Evolutionary conservation across 257 asterid genomes (phyloP).

Genomic region (Pogostemon cablin): DNA sequence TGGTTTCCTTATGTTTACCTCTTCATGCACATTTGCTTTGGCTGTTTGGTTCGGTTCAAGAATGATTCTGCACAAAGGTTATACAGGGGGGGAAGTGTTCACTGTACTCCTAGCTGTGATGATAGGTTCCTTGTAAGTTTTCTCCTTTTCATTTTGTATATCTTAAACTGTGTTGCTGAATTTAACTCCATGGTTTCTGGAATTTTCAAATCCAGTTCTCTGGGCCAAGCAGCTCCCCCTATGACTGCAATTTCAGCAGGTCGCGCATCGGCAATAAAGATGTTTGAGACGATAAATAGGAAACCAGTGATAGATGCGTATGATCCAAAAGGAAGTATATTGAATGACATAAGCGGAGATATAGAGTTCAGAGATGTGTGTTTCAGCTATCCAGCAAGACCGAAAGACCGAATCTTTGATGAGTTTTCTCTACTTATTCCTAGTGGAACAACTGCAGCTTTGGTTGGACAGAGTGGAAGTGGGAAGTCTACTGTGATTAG

Average conservation of each 20-base stretch:
- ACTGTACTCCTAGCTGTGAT: constrained; percentile 38
- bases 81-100: constrained; percentile 50
- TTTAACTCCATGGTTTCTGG: neutral
- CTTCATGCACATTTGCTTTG: constrained; percentile 37
- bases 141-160: neutral
- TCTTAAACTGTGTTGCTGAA: neutral
- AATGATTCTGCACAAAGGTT: constrained; percentile 45
- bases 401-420: constrained; percentile 40
- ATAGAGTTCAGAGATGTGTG: constrained; percentile 40
- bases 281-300: constrained; percentile 55
- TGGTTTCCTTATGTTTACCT: constrained; percentile 31
- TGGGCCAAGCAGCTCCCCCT: constrained; percentile 48
- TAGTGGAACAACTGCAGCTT: constrained; percentile 47
- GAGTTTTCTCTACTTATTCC: constrained; percentile 44
- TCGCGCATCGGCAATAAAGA: constrained; percentile 49
- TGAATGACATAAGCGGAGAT: constrained; percentile 47
- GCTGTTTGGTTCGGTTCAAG: constrained; percentile 53
- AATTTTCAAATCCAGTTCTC: constrained; percentile 28
- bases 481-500: constrained; percentile 60
- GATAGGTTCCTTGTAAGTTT: constrained; percentile 46
- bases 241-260: constrained; percentile 48
- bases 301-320: constrained; percentile 52
- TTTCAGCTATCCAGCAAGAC: constrained; percentile 57
- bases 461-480: constrained; percentile 71
- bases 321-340: constrained; percentile 40